These are phyloP conservation scores for Coniochaeta sp. DNA, from an alignment of 2,329 filamentous ascomycete species.

Conservation along the genomic window DNA sequence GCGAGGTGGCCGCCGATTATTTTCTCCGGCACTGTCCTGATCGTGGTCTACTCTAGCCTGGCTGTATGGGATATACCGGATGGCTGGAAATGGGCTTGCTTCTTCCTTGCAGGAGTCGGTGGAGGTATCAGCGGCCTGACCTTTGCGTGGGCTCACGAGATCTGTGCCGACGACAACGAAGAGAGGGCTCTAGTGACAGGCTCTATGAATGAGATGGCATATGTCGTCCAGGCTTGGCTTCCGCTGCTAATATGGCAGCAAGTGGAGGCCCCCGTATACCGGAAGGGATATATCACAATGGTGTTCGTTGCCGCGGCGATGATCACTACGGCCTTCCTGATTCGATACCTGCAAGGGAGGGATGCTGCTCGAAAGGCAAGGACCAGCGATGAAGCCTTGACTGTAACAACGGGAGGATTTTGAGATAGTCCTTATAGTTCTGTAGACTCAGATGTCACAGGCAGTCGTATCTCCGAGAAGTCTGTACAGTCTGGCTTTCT, in stretches of 20 bases:
- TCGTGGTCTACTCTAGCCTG: slow-evolving; percentile 30
- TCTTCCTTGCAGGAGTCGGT: slow-evolving; percentile 46
- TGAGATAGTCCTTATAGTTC: not conserved
- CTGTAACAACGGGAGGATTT: not conserved
- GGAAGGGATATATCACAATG: slow-evolving; percentile 53
- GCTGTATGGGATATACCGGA: slow-evolving; percentile 36
- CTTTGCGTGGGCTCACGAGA: slow-evolving; percentile 43
- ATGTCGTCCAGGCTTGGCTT: slow-evolving; percentile 63
- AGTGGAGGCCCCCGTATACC: slow-evolving; percentile 52
- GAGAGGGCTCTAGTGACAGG: slow-evolving; percentile 60
- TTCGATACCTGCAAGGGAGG: slow-evolving; percentile 36
- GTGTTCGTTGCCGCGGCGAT: slow-evolving; percentile 38
- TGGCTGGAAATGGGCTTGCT: slow-evolving; percentile 58
- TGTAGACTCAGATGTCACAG: not conserved
- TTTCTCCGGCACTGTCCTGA: slow-evolving; percentile 38
- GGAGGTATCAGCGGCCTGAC: slow-evolving; percentile 37
- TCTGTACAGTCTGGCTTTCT: too few relatives aligned
- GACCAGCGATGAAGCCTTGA: not conserved
- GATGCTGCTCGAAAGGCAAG: slow-evolving; percentile 19
- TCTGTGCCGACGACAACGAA: slow-evolving; percentile 47
- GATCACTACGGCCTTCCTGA: slow-evolving; percentile 41
- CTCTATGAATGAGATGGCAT: slow-evolving; percentile 62
- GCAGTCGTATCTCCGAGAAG: not conserved
- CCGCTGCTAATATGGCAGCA: slow-evolving; percentile 61
- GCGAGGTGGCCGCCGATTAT: slow-evolving; percentile 58